phyloP scores from a whole-genome alignment of 1,284 basidiomycete species.

The Xanthoconium separans region DNA sequence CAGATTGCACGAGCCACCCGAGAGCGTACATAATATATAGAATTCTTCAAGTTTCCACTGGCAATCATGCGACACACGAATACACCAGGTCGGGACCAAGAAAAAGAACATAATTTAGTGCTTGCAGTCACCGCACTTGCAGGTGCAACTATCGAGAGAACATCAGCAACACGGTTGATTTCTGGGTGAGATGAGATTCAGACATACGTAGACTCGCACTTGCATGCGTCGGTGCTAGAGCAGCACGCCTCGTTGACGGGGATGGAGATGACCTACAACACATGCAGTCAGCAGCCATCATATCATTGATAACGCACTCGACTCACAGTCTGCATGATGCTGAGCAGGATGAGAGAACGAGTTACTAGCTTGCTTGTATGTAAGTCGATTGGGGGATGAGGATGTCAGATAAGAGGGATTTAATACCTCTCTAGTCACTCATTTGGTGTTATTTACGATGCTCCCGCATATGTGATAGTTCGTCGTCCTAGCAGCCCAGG shows the following conservation, averaged over 20 bases:
- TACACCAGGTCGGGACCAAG: background rate
- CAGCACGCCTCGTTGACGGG: constrained; percentile 29
- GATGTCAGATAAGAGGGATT: background rate
- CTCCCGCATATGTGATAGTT: background rate
- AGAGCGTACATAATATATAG: too few species aligned
- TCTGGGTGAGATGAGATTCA: background rate
- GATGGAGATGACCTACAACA: constrained; percentile 17
- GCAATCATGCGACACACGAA: background rate
- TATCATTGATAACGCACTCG: background rate
- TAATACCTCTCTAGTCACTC: constrained; percentile 9
- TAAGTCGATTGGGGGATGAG: background rate
- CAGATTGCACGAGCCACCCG: too few species aligned
- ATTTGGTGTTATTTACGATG: constrained; percentile 5
- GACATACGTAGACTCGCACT: constrained; percentile 13
- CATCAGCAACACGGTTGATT: background rate
- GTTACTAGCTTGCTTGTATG: constrained; percentile 4
- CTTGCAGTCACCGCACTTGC: constrained; percentile 22
- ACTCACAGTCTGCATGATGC: constrained; percentile 24
- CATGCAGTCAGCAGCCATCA: background rate
- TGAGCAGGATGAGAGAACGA: background rate
- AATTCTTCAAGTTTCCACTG: background rate
- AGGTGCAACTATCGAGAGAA: constrained; percentile 11
- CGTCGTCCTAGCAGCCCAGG: too few species aligned
- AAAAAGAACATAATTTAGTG: constrained; percentile 7
- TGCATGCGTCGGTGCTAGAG: constrained; percentile 6